phyloP scores from a whole-genome alignment of 2,329 filamentous ascomycete genomes.

The Aspergillus hortae region DNA sequence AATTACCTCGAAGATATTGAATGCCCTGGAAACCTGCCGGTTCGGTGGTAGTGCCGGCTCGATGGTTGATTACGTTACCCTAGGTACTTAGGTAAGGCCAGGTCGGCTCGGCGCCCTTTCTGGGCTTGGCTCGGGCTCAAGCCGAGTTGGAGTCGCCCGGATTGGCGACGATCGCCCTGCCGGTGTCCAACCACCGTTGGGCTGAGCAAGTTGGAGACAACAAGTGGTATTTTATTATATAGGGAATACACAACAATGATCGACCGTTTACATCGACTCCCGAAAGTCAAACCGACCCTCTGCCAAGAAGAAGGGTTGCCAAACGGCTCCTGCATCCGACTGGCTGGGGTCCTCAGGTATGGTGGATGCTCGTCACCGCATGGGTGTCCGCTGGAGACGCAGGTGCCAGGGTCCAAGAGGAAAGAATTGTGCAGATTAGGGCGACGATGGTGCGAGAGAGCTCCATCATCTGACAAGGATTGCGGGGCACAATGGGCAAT shows the following conservation, averaged over 20 bases:
- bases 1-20: too few species aligned
- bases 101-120: neutral
- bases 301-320: neutral
- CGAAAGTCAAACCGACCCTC: conserved; percentile 4
- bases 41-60: too few species aligned
- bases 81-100: too few species aligned
- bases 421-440: neutral
- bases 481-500: conserved; percentile 11
- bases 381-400: neutral
- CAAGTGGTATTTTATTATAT: neutral
- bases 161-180: neutral
- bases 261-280: conserved; percentile 13
- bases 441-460: neutral
- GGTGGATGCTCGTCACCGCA: neutral
- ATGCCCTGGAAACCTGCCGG: too few species aligned
- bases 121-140: conserved; percentile 3
- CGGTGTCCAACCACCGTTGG: neutral
- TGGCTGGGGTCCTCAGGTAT: neutral
- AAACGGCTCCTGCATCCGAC: neutral
- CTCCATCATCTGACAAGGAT: conserved; percentile 13
- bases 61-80: too few species aligned
- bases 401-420: neutral
- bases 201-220: too few species aligned
- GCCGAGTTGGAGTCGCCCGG: neutral
- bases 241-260: conserved; percentile 5